phyloP scores from a whole-genome alignment of 805 yeast genomes.

The Lachancea lanzarotensis region DNA sequence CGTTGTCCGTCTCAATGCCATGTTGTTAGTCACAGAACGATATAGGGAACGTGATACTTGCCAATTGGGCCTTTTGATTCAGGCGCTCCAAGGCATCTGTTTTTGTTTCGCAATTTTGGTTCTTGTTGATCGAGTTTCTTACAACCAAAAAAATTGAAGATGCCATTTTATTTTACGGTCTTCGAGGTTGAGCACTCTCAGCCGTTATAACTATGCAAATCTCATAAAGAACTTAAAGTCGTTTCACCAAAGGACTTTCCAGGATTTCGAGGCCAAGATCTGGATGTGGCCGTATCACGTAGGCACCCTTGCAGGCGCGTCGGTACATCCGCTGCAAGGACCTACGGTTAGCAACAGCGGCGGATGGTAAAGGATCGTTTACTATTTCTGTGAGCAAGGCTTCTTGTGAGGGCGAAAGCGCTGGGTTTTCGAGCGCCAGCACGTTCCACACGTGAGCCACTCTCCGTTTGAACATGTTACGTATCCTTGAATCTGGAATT shows the following conservation, averaged over 20 bases:
- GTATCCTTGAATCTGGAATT: constrained; percentile 15
- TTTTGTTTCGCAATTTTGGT: too few relatives aligned
- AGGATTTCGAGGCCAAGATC: constrained; percentile 3
- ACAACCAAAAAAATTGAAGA: too few relatives aligned
- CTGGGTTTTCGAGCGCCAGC: constrained; percentile 19
- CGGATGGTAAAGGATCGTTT: constrained; percentile 2
- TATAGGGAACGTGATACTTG: too few relatives aligned
- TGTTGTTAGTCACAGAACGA: too few relatives aligned
- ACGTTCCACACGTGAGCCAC: constrained; percentile 15
- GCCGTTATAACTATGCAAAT: too few relatives aligned
- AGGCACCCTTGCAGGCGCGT: constrained; percentile 17
- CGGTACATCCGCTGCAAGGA: constrained; percentile 14
- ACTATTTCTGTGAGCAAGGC: constrained; percentile 12
- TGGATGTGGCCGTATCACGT: constrained; percentile 9
- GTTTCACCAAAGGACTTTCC: constrained; percentile 4
- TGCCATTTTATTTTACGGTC: too few relatives aligned
- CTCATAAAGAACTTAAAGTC: not conserved
- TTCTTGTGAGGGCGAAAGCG: constrained; percentile 11
- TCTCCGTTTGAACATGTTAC: constrained; percentile 15
- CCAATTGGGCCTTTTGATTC: too few relatives aligned
- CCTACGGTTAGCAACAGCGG: constrained; percentile 6
- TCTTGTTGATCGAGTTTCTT: too few relatives aligned
- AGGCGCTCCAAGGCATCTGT: too few relatives aligned
- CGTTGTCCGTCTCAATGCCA: too few relatives aligned
- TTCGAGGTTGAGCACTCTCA: too few relatives aligned